phyloP scores from a whole-genome alignment of 352 stramenopile genomes.

The Globisporangium yorkense region DNA sequence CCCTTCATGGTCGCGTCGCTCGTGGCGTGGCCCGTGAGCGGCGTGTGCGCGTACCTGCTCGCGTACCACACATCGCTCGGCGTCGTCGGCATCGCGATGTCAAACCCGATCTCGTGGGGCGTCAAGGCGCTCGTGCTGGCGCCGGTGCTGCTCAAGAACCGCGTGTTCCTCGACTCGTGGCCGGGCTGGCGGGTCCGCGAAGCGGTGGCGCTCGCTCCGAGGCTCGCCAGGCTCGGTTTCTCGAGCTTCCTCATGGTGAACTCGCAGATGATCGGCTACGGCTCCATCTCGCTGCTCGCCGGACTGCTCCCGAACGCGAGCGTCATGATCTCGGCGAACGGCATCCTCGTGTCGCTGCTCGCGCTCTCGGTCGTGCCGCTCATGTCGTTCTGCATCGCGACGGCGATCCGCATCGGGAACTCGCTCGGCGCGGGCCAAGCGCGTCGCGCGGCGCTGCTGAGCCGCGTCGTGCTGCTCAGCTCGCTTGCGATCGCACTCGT shows the following conservation, averaged over 20 bases:
- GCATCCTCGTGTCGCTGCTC: slow-evolving; percentile 25
- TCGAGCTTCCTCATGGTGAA: slow-evolving; percentile 14
- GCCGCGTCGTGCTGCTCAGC: slow-evolving; percentile 15
- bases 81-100: slow-evolving; percentile 27
- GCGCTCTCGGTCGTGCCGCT: slow-evolving; percentile 26
- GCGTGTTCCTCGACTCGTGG: slow-evolving; percentile 18
- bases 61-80: slow-evolving; percentile 30
- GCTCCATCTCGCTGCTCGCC: slow-evolving; percentile 15
- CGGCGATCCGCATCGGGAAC: slow-evolving; percentile 31
- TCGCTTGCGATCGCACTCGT: slow-evolving; percentile 10
- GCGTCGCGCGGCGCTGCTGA: slow-evolving; percentile 16
- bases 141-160: slow-evolving; percentile 18
- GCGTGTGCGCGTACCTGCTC: slow-evolving; percentile 24
- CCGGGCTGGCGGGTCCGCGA: slow-evolving; percentile 11
- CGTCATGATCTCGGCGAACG: slow-evolving; percentile 26
- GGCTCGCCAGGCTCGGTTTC: slow-evolving; percentile 9
- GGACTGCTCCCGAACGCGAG: slow-evolving; percentile 27
- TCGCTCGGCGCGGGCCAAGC: slow-evolving; percentile 23
- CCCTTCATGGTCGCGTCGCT: slow-evolving; percentile 25
- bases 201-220: slow-evolving; percentile 11
- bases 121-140: slow-evolving; percentile 22
- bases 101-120: slow-evolving; percentile 16
- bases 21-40: slow-evolving; percentile 15
- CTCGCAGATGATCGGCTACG: slow-evolving; percentile 19
- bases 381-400: slow-evolving; percentile 20